phyloP scores from a whole-genome alignment of 2,329 filamentous ascomycete genomes.

The Aspergillus felis region DNA sequence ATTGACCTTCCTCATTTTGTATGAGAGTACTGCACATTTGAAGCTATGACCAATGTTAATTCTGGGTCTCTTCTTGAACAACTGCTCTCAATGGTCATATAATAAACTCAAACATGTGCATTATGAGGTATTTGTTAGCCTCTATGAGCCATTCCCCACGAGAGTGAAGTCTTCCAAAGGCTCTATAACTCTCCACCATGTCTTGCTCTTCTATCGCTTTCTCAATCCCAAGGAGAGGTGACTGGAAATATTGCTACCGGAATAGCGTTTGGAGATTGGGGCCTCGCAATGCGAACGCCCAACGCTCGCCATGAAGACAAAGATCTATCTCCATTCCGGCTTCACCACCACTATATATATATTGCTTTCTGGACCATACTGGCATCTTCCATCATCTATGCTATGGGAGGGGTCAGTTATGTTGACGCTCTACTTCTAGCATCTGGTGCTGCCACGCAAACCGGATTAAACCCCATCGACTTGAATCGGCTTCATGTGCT shows the following conservation, averaged over 20 bases:
- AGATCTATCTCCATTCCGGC: conserved; percentile 10
- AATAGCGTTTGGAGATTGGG: not conserved
- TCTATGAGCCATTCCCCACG: conserved; percentile 1
- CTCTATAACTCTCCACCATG: not conserved
- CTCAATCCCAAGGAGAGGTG: not conserved
- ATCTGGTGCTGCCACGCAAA: conserved; percentile 79
- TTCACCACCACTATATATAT: conserved; percentile 57
- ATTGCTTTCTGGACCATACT: conserved; percentile 68
- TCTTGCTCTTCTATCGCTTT: not conserved
- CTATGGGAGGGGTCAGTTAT: conserved; percentile 60
- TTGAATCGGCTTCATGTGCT: conserved; percentile 63
- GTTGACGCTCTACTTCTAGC: conserved; percentile 84
- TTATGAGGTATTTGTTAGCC: conserved; percentile 5
- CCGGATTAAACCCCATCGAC: conserved; percentile 73
- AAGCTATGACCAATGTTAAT: not conserved
- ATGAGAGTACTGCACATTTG: not conserved
- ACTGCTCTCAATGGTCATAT: not conserved
- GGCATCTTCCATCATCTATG: conserved; percentile 69
- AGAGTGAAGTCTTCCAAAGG: not conserved
- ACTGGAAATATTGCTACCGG: not conserved
- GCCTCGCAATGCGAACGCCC: not conserved
- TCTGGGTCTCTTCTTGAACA: not conserved
- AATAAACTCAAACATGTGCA: not conserved
- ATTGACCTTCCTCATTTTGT: not conserved
- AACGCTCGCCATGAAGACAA: conserved; percentile 1